Conservation (phyloP, 2,329 filamentous ascomycete genomes). For the Tricladium varicosporioides region DNA sequence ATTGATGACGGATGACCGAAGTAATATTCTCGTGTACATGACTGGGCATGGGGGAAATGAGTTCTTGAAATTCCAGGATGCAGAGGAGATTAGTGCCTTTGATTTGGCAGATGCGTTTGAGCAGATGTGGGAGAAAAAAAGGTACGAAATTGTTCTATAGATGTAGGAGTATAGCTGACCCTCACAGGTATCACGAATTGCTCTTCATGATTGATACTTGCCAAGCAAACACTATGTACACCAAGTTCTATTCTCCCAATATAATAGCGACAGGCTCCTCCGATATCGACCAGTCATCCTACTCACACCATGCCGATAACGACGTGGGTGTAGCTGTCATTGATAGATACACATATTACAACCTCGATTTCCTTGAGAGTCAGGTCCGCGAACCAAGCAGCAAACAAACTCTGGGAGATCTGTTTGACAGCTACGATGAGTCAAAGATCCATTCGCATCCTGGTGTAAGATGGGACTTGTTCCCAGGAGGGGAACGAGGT, state of each 20-base stretch:
- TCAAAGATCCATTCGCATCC: conserved; percentile 92
- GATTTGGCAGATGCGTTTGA: conserved; percentile 96
- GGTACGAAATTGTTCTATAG: conserved; percentile 45
- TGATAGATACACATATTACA: conserved; percentile 98
- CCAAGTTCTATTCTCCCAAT: conserved; percentile 95
- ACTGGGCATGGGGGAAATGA: conserved; percentile 97
- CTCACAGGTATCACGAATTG: conserved; percentile 81
- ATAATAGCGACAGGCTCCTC: conserved; percentile 98
- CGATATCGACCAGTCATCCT: conserved; percentile 92
- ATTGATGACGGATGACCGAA: conserved; percentile 88
- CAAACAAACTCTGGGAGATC: conserved; percentile 85
- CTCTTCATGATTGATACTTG: conserved; percentile 99
- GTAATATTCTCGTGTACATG: conserved; percentile 99
- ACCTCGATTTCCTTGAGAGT: conserved; percentile 91
- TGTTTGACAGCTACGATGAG: conserved; percentile 95
- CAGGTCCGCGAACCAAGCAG: conserved; percentile 82
- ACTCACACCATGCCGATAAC: conserved; percentile 96
- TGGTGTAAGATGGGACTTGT: conserved; percentile 93
- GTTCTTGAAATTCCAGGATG: conserved; percentile 97
- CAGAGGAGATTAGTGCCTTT: conserved; percentile 94
- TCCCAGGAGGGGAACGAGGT: conserved; percentile 75
- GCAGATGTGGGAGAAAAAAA: conserved; percentile 99
- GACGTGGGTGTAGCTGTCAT: conserved; percentile 98
- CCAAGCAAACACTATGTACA: conserved; percentile 99
- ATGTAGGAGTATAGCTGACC: conserved; percentile 6